A percentile compares a stretch with the other conserved stretches of the same genome.
phyloP scores from a whole-genome alignment of 1,284 basidiomycete species.

The Gymnopus androsaceus region DNA sequence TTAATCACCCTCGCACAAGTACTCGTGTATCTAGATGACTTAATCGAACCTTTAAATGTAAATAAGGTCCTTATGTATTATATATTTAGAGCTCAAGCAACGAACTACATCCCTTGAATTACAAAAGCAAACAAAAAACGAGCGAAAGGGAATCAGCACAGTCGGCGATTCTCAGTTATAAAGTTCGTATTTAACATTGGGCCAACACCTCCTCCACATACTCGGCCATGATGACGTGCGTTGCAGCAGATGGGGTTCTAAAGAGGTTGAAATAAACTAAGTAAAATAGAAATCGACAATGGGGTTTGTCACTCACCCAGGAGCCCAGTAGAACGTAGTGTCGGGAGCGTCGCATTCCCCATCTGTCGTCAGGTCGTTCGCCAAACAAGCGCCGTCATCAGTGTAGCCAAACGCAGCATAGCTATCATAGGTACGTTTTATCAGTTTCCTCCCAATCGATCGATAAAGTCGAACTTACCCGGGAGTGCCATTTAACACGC shows the following conservation, averaged over 20 bases:
- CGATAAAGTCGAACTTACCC: constrained; percentile 23
- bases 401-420: constrained; percentile 49
- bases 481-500: constrained; percentile 40
- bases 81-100: too few species aligned
- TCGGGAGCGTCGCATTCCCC: constrained; percentile 45
- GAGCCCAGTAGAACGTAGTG: constrained; percentile 52
- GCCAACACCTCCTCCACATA: constrained; percentile 46
- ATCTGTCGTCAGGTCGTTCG: constrained; percentile 29
- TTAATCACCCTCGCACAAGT: too few species aligned
- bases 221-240: constrained; percentile 47
- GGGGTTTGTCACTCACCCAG: constrained; percentile 36
- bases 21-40: too few species aligned
- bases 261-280: background rate
- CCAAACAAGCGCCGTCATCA: constrained; percentile 38
- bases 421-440: background rate
- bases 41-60: too few species aligned
- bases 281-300: background rate
- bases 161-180: too few species aligned
- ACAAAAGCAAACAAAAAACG: too few species aligned
- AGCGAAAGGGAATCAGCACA: too few species aligned
- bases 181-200: constrained; percentile 26
- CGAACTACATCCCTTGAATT: too few species aligned
- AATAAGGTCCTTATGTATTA: too few species aligned
- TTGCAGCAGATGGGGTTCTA: constrained; percentile 45
- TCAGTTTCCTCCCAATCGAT: background rate